Evolutionary conservation across 106 monocot genomes (phyloP).

Genomic region (Gastrodia elata): DNA sequence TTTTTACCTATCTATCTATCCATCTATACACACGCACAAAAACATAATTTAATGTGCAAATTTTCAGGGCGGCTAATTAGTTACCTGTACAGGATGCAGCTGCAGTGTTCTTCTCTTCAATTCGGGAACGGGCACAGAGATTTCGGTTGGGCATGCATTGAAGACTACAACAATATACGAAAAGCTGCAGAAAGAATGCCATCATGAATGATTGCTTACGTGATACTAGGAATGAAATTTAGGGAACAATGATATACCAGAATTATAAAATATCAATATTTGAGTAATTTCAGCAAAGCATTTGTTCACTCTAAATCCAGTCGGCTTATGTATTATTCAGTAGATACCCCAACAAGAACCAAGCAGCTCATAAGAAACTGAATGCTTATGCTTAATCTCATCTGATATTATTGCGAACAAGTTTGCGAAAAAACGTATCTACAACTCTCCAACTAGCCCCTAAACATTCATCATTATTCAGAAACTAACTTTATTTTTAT

Average conservation of each 20-base stretch:
- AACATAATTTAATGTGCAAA: not conserved
- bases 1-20: too few relatives aligned
- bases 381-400: not conserved
- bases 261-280: too few relatives aligned
- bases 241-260: not conserved
- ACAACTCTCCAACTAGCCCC: too few relatives aligned
- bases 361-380: not conserved
- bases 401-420: not conserved
- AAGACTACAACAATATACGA: slow-evolving; percentile 59
- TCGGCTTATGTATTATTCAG: not conserved
- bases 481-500: too few relatives aligned
- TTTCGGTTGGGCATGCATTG: slow-evolving; percentile 57
- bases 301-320: not conserved
- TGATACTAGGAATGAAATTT: not conserved
- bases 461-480: too few relatives aligned
- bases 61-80: not conserved
- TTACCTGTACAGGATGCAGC: slow-evolving; percentile 78
- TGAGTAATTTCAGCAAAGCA: not conserved
- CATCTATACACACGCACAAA: not conserved
- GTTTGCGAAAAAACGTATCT: too few relatives aligned
- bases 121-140: slow-evolving; percentile 37
- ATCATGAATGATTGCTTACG: not conserved
- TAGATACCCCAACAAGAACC: not conserved
- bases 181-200: slow-evolving; percentile 30
- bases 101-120: slow-evolving; percentile 32